Base-by-base conservation (phyloP, 176 grass and related monocot species). In the Elymus sibiricus region DNA sequence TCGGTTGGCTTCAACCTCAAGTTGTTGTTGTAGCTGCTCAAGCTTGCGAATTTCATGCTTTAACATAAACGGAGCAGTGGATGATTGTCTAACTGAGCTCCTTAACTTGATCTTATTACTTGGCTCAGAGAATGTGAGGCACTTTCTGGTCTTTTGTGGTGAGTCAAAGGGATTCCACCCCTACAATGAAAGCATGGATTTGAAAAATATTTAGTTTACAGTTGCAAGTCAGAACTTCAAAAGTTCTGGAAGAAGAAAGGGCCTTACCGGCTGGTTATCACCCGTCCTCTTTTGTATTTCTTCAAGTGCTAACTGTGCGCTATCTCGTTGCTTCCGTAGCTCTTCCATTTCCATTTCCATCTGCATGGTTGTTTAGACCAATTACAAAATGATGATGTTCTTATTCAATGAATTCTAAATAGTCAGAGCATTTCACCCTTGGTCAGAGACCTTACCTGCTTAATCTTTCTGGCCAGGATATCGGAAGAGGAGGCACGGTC, bases 41-140 rank as follows among this genome's bases (percentile, higher is more conserved):
- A 95, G 87, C 86, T 98, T 98, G 70, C 96, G 93, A 58, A 98
- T 98, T 89, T 98, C 96, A 83, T 98, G 91, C 83, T 92, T 89
- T 12, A 98, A 78, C 90, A 98, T 89, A 69, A 90, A 91, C 59
- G 96, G 96, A 64, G 87, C 91, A 40, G 93, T 92, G 79, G 86
- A 92, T 82, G 96, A 98, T 84, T 98, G 91, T 59, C 93, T 92
- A 65, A 94, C 70, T 0, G 84, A 84, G 78, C 90, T 86, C 44
- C 83, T 86, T 31, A 87, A 59, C 61, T 87, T 86, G 64, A 83
- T 79, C 73, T 90, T 87, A 49, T 94, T 88, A 64, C 82, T 81
- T 71, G 76, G 78, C 76, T 92, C 92, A 47, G 93, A 95, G 86
- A 92, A 95, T 58, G 96, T 95, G 66, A 98, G 91, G 70, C 93